A percentile compares a stretch with the other conserved stretches of the same genome.
Conservation (phyloP, 441 rosid genomes). For the Adansonia rubrostipa region DNA sequence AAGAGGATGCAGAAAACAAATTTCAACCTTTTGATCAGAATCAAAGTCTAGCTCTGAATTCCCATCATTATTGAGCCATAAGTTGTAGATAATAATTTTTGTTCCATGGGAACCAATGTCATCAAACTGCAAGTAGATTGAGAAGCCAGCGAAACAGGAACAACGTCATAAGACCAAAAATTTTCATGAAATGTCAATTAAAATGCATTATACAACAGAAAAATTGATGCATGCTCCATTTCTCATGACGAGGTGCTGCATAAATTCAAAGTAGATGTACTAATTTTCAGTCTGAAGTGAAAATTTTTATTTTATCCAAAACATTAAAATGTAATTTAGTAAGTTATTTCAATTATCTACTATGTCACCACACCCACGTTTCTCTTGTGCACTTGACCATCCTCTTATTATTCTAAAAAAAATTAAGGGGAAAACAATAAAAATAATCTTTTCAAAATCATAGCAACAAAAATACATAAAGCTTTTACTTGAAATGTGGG, state of each 20-base stretch:
- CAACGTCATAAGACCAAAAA: constrained; percentile 17
- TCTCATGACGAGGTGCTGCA: not conserved
- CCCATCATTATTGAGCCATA: constrained; percentile 77
- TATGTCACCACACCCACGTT: not conserved
- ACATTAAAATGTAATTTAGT: not conserved
- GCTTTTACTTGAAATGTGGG: not conserved
- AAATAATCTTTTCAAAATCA: not conserved
- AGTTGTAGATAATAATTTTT: constrained; percentile 79
- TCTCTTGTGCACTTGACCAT: not conserved
- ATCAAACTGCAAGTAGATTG: constrained; percentile 66
- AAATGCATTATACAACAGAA: not conserved
- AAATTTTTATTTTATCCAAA: constrained; percentile 5
- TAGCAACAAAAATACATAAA: constrained; percentile 5
- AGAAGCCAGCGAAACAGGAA: constrained; percentile 18
- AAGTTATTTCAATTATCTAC: not conserved
- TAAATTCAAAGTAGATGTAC: constrained; percentile 7
- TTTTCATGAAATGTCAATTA: not conserved
- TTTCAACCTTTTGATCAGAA: constrained; percentile 63
- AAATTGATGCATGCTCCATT: not conserved
- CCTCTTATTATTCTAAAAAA: constrained; percentile 7
- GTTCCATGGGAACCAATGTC: constrained; percentile 83
- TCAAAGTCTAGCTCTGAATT: constrained; percentile 80
- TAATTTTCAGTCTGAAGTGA: not conserved
- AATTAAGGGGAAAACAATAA: not conserved
- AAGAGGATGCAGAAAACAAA: constrained; percentile 7